phyloP scores from a whole-genome alignment of 805 yeast genomes.

The Saccharomyces jurei region DNA sequence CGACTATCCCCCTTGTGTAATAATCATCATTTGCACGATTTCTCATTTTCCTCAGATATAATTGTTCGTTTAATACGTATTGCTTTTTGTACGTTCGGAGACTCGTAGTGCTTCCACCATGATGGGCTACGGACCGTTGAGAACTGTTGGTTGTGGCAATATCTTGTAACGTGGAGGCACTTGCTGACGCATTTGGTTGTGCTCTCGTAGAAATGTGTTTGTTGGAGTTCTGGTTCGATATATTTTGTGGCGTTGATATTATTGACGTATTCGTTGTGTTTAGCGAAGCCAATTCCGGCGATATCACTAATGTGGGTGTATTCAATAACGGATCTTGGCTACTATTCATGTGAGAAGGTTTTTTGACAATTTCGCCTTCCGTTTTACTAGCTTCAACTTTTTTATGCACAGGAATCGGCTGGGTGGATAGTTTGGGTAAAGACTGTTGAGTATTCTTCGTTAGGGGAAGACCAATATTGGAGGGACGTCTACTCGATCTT shows the following conservation, averaged over 20 bases:
- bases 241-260: slow-evolving; percentile 9
- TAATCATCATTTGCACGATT: slow-evolving; percentile 58
- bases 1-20: slow-evolving; percentile 54
- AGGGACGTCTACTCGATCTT: not conserved
- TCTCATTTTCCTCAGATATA: slow-evolving; percentile 52
- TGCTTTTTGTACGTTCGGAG: slow-evolving; percentile 17
- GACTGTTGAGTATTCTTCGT: not conserved
- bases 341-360: not conserved
- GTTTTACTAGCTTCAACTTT: not conserved
- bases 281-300: slow-evolving; percentile 22
- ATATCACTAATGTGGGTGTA: slow-evolving; percentile 20
- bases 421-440: not conserved
- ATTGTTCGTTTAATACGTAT: slow-evolving; percentile 47
- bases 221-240: slow-evolving; percentile 4
- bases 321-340: not conserved
- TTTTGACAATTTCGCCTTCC: not conserved
- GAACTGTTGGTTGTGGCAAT: not conserved
- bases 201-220: slow-evolving; percentile 3
- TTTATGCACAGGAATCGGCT: not conserved
- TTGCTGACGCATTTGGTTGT: not conserved
- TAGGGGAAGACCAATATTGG: not conserved
- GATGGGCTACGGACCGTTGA: not conserved
- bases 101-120: slow-evolving; percentile 1
- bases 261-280: slow-evolving; percentile 19
- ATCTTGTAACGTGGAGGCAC: not conserved